These are phyloP conservation scores for Mycena epipterygia DNA, from an alignment of 768 basidiomycete species.

Conservation along the genomic window DNA sequence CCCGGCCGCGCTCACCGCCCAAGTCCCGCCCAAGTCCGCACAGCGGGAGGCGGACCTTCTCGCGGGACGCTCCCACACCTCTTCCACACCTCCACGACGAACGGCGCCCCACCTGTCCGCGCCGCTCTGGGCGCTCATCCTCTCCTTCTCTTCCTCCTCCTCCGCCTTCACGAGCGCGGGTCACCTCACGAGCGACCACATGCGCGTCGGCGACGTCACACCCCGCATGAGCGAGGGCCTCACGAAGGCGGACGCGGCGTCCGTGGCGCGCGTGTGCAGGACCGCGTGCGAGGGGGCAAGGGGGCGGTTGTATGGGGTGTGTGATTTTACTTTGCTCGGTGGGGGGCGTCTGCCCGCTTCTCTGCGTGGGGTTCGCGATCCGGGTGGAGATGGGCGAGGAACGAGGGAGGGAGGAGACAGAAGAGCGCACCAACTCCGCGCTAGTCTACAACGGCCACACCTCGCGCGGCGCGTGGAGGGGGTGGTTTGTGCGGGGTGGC, in stretches of 20 bases:
- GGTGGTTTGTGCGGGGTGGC: constrained; percentile 31
- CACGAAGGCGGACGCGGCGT: background rate
- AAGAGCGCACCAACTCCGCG: background rate
- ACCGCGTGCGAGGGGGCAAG: constrained; percentile 11
- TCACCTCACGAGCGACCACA: too few species aligned
- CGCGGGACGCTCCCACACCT: too few species aligned
- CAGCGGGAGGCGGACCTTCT: background rate
- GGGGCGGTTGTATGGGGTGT: constrained; percentile 13
- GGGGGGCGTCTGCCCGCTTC: too few species aligned
- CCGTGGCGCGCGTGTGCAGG: constrained; percentile 4
- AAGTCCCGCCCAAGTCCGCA: background rate
- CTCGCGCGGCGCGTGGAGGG: constrained; percentile 28
- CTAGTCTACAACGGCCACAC: background rate
- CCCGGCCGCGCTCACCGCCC: background rate
- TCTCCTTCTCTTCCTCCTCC: too few species aligned
- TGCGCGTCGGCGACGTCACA: too few species aligned
- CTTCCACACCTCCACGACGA: too few species aligned
- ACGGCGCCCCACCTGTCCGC: background rate
- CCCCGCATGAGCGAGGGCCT: too few species aligned
- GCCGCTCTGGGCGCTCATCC: background rate
- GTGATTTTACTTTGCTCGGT: background rate
- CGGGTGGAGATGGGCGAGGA: too few species aligned
- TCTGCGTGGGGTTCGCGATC: too few species aligned
- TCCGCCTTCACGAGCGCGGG: too few species aligned
- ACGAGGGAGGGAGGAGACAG: background rate